Evolutionary conservation across 352 stramenopile species (phyloP), one percentile per base, ranked within the genome.

Genomic region (Pythium sukuiense): DNA sequence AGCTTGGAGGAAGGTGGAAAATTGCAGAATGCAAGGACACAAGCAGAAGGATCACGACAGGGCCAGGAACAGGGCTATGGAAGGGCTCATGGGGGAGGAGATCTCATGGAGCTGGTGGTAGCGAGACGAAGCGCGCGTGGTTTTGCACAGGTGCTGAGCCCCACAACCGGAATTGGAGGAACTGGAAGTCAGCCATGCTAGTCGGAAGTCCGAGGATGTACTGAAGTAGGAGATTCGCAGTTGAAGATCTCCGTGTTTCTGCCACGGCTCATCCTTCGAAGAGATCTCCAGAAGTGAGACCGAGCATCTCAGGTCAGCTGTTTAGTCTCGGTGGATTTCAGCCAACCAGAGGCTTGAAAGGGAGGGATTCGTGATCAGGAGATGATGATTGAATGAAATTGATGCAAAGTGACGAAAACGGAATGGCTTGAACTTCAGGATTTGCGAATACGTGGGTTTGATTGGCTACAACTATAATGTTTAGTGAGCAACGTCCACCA

Each of bases 81-180:
- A 43, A 16, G 14, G 37, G 12, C 37, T 18, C 4, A 18, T 18
- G 18, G 37, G 37, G 14, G 1, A 6, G 37, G 11, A 43, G 37
- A 13, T 16, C 37, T n/a, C 37, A 43, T 18, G 37, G 37, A 43
- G 37, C 4, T 43, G 37, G 37, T 43, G 37, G 0, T 18, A 43
- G 37, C 1, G 37, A 43, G 37, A 43, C 37, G 37, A 43, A 43
- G 37, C 18, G 43, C 43, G 43, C 43, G 43, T 50, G 43, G 43
- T 50, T 50, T 50, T 50, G 43, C 18, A 27, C 43, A 20, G 9
- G 39, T 6, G 0, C 9, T 5, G 12, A 16, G 14, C 46, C 56
- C 32, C 46, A 65, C 27, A 49, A 65, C 59, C 45, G 46, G 59
- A 65, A 65, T 46, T 14, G 11, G 20, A 35, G 20, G 49, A 18